phyloP scores from a whole-genome alignment of 108 stramenopile species.

The Chaetoceros muelleri region DNA sequence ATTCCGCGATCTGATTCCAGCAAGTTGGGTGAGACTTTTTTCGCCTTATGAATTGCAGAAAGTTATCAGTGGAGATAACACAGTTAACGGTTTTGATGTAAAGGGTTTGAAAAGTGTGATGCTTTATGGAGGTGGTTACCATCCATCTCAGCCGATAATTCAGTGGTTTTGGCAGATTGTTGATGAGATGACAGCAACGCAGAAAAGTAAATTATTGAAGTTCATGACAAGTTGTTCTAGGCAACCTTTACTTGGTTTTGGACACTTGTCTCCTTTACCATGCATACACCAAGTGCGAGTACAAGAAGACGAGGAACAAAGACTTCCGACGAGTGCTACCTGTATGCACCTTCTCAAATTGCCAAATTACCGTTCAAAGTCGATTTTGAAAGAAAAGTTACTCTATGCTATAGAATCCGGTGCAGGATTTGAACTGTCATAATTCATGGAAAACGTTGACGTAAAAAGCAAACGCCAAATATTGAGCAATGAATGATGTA shows the following conservation, averaged over 20 bases:
- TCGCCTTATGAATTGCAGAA: constrained; percentile 91
- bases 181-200: constrained; percentile 65
- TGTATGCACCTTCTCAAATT: constrained; percentile 98
- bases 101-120: constrained; percentile 61
- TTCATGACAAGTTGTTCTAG: constrained; percentile 95
- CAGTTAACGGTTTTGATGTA: constrained; percentile 84
- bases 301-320: constrained; percentile 24
- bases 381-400: constrained; percentile 82
- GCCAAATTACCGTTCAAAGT: constrained; percentile 82
- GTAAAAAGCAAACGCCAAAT: too few species aligned
- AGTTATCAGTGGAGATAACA: constrained; percentile 91
- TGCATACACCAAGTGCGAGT: constrained; percentile 87
- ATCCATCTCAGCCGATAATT: constrained; percentile 87
- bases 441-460: too few species aligned
- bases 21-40: constrained; percentile 91
- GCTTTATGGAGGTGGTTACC: constrained; percentile 90
- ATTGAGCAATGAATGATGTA: too few species aligned
- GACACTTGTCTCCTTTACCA: constrained; percentile 72
- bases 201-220: constrained; percentile 83
- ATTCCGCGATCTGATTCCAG: constrained; percentile 92
- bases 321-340: constrained; percentile 86
- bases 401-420: constrained; percentile 90
- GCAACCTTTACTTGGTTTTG: constrained; percentile 94
- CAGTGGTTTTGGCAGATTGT: constrained; percentile 80
- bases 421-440: constrained; percentile 95